Base-by-base conservation (phyloP, 345 rosid species). In the Pelargonium nanum region DNA sequence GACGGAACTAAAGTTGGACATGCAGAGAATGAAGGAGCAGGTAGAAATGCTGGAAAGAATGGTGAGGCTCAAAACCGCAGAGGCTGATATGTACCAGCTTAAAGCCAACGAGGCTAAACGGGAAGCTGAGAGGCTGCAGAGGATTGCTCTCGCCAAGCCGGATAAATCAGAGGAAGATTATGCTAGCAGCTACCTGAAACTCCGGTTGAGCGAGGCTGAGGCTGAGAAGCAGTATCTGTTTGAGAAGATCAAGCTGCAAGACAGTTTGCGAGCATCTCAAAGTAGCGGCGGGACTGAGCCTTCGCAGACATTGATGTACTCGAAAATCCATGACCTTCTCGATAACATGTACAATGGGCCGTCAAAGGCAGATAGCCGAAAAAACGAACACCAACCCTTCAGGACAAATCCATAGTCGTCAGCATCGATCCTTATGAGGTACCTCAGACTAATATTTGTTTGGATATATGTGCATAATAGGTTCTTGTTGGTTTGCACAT, bases 31-130 rank as follows among this genome's bases (percentile, higher is more conserved):
- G 87, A 90, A 88, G 72, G 62, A 67, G 22, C 99, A 94, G 76
- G 74, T 94, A 40, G 99, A 94, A 53, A 96, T 90, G 69, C 83
- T 88, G 0, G 97, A 94, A 77, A 88, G 72, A 75, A 90, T 94
- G 24, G 93, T 88, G 68, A 84, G 99, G 77, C 91, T 90, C 54
- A 94, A 90, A 59, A 88, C 79, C 70, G 97, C 97, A 16, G 99
- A 90, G 76, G 95, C 99, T 2, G 95, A 94, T 58, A 94, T 94
- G 99, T 94, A 87, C 81, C 99, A 94, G 80, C 72, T 83, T n/a
- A 90, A 90, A 74, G 99, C 99, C 64, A 84, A 81, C 51, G 99
- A 84, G 62, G 99, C 99, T 8, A 93, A 87, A 72, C 75, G 80
- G 65, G 97, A 93, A 61, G 91, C 90, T 5, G 99, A 87, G 72